Base-by-base conservation (phyloP, 768 basidiomycete genomes). In the Boletus vermiculosoides region DNA sequence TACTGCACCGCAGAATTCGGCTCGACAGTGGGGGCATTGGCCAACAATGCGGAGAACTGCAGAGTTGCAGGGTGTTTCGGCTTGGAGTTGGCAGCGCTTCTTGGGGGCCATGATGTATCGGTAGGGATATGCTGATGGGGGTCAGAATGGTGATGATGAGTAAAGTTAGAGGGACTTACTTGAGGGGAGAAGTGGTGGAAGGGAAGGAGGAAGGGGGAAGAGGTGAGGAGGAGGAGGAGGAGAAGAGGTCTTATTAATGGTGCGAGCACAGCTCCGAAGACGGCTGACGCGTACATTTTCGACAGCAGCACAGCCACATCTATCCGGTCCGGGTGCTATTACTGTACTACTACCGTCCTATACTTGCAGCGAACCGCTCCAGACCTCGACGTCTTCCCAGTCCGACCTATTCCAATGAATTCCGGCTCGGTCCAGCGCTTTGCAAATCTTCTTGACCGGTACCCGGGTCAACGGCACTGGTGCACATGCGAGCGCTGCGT, bases 41-140 rank as follows among this genome's bases (percentile, higher is more conserved):
- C 92, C 93, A 41, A 91, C 90, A 62, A 94, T 86, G 62, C 91
- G 86, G 49, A 94, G 79, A 3, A 84, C 88, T 8, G 91, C 90
- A 58, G 84, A 85, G 66, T 81, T 88, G 79, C 92, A 94, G 36
- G 64, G 72, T 30, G 73, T 64, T 60, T 78, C 78, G 16, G 72
- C 60, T 55, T 77, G 76, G 73, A 87, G 82, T 72, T 92, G 88
- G 78, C 92, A 94, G 67, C 90, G 89, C 73, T 91, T 92, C 88
- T 92, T 93, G 68, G 83, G 78, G 64, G 90, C 79, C 92, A 92
- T 93, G 59, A 56, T 66, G 61, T 44, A 52, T 67, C 13, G 20
- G 28, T n/a, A 23, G 15, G 49, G 8, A 22, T 44, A 22, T 0
- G 34, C 66, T 67, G 1, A 0, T 8, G 39, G 28, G 10, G 3